Evolutionary conservation across 768 basidiomycete species (phyloP).

Genomic region (Termitomyces sp.): DNA sequence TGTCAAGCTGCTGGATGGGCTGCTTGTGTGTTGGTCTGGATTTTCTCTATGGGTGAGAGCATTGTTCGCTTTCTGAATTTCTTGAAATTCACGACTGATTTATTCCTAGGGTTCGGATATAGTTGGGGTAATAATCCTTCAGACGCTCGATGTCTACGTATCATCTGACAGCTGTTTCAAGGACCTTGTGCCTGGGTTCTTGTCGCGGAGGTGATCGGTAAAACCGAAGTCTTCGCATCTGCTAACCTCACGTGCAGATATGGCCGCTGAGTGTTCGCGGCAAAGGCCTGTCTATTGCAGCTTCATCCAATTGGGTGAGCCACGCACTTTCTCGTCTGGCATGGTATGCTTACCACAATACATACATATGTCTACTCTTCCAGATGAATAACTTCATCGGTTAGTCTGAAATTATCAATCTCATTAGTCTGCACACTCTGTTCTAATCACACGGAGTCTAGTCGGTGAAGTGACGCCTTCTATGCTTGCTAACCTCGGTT

Average conservation of each 20-base stretch:
- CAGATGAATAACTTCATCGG: conserved; percentile 79
- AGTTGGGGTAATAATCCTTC: conserved; percentile 50
- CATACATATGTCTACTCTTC: background rate
- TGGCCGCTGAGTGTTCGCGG: conserved; percentile 70
- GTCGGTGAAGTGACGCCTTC: conserved; percentile 56
- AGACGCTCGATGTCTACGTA: background rate
- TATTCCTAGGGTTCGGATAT: conserved; percentile 55
- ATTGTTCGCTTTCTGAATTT: background rate
- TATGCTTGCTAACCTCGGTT: conserved; percentile 60
- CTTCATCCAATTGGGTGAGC: conserved; percentile 70
- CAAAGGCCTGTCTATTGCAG: conserved; percentile 71
- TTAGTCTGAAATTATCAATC: conserved; percentile 19
- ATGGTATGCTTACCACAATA: background rate
- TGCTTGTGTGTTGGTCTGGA: conserved; percentile 67
- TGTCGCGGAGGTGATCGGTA: conserved; percentile 47
- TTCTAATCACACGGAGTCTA: background rate
- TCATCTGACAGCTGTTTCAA: conserved; percentile 7
- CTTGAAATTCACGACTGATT: background rate
- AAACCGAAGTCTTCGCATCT: background rate
- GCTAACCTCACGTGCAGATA: conserved; percentile 30
- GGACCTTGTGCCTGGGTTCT: conserved; percentile 74
- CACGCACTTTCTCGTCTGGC: background rate
- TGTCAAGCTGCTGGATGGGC: conserved; percentile 62
- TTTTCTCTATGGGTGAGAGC: conserved; percentile 58
- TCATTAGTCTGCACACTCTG: background rate